These are phyloP conservation scores for Colletotrichum sp. DNA, from an alignment of 2,329 filamentous ascomycete genomes.

Conservation along the genomic window DNA sequence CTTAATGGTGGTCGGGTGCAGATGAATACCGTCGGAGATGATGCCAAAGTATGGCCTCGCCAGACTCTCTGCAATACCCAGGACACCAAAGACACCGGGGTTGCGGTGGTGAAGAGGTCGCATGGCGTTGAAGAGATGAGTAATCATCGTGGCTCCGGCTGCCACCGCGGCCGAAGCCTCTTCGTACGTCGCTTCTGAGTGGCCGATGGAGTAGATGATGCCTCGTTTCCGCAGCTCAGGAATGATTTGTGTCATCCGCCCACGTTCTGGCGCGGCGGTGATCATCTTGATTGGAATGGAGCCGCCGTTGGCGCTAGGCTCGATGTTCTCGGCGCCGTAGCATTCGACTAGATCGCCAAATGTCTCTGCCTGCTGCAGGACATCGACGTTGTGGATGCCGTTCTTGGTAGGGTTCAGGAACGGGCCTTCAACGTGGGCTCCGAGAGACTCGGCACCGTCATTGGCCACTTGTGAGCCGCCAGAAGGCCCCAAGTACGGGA, in stretches of 20 bases:
- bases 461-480: conserved; percentile 61
- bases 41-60: conserved; percentile 82
- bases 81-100: conserved; percentile 85
- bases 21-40: conserved; percentile 88
- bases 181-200: conserved; percentile 88
- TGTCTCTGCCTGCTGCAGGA: conserved; percentile 68
- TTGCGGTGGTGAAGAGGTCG: conserved; percentile 88
- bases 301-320: conserved; percentile 31
- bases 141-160: conserved; percentile 87
- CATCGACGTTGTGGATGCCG: conserved; percentile 80
- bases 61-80: conserved; percentile 68
- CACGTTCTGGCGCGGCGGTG: conserved; percentile 84
- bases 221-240: conserved; percentile 66
- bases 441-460: conserved; percentile 84
- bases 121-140: conserved; percentile 95
- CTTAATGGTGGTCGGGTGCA: conserved; percentile 87
- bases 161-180: conserved; percentile 74
- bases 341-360: conserved; percentile 71
- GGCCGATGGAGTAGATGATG: conserved; percentile 82
- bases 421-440: conserved; percentile 89
- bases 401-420: conserved; percentile 86
- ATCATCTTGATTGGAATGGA: conserved; percentile 73
- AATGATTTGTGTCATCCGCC: conserved; percentile 73
- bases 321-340: conserved; percentile 76
- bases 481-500: conserved; percentile 80